These are phyloP conservation scores for Clavariopsis aquatica DNA, from an alignment of 495 filamentous ascomycete species.

Conservation along the genomic window DNA sequence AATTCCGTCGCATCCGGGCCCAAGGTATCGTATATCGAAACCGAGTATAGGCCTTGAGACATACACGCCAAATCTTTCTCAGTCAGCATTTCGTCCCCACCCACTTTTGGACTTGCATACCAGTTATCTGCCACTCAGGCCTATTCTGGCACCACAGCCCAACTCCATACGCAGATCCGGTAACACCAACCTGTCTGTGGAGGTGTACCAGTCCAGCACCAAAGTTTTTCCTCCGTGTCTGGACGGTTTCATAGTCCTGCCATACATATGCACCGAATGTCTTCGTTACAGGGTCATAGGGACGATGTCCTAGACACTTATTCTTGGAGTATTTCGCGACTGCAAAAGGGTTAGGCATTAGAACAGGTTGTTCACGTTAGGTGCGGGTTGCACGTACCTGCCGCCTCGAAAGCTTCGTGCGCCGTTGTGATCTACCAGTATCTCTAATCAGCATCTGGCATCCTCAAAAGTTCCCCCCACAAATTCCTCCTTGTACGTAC, in stretches of 20 bases:
- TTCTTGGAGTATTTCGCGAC: conserved; percentile 48
- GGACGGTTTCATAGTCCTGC: conserved; percentile 79
- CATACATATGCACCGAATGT: conserved; percentile 78
- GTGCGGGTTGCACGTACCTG: conserved; percentile 47
- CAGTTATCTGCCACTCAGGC: conserved; percentile 95
- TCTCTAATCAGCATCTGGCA: neutral
- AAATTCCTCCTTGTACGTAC: conserved; percentile 46
- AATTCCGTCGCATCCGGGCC: conserved; percentile 88
- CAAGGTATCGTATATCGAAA: conserved; percentile 95
- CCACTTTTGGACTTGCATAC: conserved; percentile 48
- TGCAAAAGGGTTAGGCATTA: too few species aligned
- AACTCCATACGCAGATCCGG: conserved; percentile 67
- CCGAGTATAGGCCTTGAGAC: conserved; percentile 84
- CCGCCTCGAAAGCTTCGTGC: conserved; percentile 79
- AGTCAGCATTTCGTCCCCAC: conserved; percentile 5
- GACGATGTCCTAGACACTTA: conserved; percentile 76
- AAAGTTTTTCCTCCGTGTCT: conserved; percentile 76
- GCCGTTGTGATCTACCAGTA: conserved; percentile 59
- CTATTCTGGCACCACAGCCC: conserved; percentile 96
- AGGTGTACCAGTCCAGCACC: conserved; percentile 85
- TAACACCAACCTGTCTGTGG: conserved; percentile 69
- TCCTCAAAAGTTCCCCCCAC: neutral
- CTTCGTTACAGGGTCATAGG: conserved; percentile 75
- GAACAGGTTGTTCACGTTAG: neutral
- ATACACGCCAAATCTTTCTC: conserved; percentile 78